Conservation (phyloP, 257 asterid genomes). For the Scutellaria galericulata region DNA sequence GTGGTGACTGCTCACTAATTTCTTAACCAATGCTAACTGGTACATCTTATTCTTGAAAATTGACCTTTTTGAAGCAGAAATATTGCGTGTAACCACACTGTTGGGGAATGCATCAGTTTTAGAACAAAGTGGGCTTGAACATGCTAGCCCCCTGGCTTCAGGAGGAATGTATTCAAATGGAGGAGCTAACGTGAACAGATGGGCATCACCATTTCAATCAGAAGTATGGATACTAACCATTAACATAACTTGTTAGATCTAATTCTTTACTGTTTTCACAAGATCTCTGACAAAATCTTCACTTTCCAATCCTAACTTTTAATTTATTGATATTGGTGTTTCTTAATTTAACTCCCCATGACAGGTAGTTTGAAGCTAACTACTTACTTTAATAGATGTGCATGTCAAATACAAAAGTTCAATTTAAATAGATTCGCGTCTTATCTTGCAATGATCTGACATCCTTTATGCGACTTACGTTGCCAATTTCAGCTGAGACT, state of each 20-base stretch:
- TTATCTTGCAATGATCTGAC: slow-evolving; percentile 38
- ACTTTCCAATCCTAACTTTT: slow-evolving; percentile 47
- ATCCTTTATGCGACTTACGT: slow-evolving; percentile 29
- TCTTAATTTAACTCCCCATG: slow-evolving; percentile 46
- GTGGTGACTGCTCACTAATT: slow-evolving; percentile 80
- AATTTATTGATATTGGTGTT: slow-evolving; percentile 42
- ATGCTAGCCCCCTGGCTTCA: slow-evolving; percentile 99
- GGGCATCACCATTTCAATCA: slow-evolving; percentile 98
- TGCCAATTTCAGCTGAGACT: slow-evolving; percentile 28
- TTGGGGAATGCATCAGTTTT: slow-evolving; percentile 99
- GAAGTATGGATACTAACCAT: slow-evolving; percentile 99
- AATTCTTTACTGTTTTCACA: slow-evolving; percentile 60
- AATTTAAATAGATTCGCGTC: slow-evolving; percentile 34
- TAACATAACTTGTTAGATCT: slow-evolving; percentile 89
- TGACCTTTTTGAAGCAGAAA: slow-evolving; percentile 99
- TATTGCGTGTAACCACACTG: slow-evolving; percentile 97
- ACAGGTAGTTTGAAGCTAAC: slow-evolving; percentile 69
- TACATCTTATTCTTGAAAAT: slow-evolving; percentile 97
- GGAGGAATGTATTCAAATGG: slow-evolving; percentile 96
- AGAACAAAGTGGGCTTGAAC: slow-evolving; percentile 99
- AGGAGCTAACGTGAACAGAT: slow-evolving; percentile 99
- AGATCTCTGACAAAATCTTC: slow-evolving; percentile 45
- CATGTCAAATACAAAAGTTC: slow-evolving; percentile 27
- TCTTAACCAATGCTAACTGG: slow-evolving; percentile 95
- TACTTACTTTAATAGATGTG: slow-evolving; percentile 43